phyloP scores from a whole-genome alignment of 2,329 filamentous ascomycete genomes.

The Nothopassalora personata region DNA sequence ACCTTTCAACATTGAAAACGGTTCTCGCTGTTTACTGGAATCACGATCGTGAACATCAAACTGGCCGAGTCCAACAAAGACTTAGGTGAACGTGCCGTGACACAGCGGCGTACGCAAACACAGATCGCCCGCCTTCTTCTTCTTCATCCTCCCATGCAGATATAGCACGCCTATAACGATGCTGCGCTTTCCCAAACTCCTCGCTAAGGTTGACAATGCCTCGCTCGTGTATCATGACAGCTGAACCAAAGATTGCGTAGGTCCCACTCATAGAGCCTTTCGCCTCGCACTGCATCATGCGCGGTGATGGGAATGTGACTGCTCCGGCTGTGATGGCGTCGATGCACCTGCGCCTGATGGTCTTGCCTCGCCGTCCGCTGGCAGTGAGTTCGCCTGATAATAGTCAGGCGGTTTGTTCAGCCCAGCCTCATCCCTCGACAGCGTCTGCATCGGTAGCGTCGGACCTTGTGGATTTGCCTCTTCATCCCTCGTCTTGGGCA shows the following conservation, averaged over 20 bases:
- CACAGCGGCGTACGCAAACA: too few species aligned
- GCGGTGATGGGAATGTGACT: not conserved
- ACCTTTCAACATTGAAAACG: too few species aligned
- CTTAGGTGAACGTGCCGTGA: too few species aligned
- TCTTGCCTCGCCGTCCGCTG: not conserved
- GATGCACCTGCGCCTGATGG: not conserved
- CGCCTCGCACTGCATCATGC: not conserved
- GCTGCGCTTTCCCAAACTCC: not conserved
- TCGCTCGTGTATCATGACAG: not conserved
- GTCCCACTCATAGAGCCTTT: not conserved
- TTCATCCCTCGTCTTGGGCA: constrained; percentile 28
- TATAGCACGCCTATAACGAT: not conserved
- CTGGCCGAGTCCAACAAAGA: too few species aligned
- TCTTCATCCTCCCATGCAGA: not conserved
- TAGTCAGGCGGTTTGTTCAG: constrained; percentile 40
- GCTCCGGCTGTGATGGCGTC: not conserved
- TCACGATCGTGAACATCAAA: too few species aligned
- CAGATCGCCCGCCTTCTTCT: not conserved
- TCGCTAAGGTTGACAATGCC: not conserved
- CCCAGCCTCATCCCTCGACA: constrained; percentile 34
- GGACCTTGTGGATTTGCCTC: constrained; percentile 11
- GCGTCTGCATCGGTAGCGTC: constrained; percentile 36
- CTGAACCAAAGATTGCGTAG: not conserved
- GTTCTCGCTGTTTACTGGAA: too few species aligned
- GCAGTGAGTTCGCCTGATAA: constrained; percentile 18